A percentile compares a stretch with the other conserved stretches of the same genome.
phyloP scores from a whole-genome alignment of 2,329 filamentous ascomycete genomes.

The Parafenestella ontariensis region DNA sequence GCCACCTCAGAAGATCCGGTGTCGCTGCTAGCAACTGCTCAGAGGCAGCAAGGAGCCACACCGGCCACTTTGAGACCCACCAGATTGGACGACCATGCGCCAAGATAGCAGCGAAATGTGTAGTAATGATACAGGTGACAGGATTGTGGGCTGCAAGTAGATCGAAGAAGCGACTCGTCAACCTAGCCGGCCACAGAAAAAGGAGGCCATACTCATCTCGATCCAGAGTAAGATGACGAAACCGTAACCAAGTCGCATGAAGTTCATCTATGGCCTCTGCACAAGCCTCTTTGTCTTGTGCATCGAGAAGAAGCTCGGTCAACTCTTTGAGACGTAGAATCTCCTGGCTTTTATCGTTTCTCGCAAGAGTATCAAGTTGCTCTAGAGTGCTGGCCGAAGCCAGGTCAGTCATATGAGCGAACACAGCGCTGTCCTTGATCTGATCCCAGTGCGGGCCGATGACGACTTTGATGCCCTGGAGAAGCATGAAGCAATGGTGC shows the following conservation, averaged over 20 bases:
- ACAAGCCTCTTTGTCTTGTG: constrained; percentile 30
- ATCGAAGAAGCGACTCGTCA: constrained; percentile 32
- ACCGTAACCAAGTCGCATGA: constrained; percentile 26
- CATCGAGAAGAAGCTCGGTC: constrained; percentile 26
- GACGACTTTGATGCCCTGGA: constrained; percentile 37
- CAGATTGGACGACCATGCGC: constrained; percentile 30
- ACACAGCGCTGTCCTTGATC: constrained; percentile 25
- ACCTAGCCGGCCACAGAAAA: constrained; percentile 32
- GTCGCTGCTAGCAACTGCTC: constrained; percentile 29
- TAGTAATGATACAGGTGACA: constrained; percentile 36
- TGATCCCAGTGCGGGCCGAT: constrained; percentile 29
- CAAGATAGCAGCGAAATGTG: constrained; percentile 36
- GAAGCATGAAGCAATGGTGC: constrained; percentile 38
- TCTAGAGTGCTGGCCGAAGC: constrained; percentile 13
- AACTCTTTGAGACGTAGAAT: constrained; percentile 33
- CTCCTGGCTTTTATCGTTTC: constrained; percentile 23
- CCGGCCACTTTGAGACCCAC: constrained; percentile 41
- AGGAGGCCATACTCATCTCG: constrained; percentile 33
- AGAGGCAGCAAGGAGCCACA: constrained; percentile 31
- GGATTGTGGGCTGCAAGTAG: constrained; percentile 36
- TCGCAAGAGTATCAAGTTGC: constrained; percentile 17
- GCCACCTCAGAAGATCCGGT: constrained; percentile 36
- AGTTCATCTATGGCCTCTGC: constrained; percentile 31
- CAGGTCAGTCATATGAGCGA: constrained; percentile 21
- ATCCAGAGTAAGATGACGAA: constrained; percentile 23